Base-by-base conservation (phyloP, 371 early-diverging fungal species). In the Mucor plumbeus region DNA sequence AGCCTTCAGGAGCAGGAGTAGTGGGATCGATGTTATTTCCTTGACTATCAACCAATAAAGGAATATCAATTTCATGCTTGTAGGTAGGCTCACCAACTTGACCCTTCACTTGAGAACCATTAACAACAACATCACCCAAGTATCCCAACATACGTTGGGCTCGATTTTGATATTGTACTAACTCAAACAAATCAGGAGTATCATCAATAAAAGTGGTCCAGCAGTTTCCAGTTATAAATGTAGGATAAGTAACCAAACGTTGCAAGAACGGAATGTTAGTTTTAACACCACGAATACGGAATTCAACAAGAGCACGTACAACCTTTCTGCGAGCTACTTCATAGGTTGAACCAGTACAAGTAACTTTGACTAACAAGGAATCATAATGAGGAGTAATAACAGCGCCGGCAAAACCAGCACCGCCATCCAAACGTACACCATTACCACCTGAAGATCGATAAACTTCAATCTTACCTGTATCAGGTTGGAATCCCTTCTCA, bases 191-290 rank as follows among this genome's bases (percentile, higher is more conserved):
- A 76, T 92, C 91, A 5, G 95, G 96, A 0, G 96, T 92, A 71
- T 97, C 98, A 72, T 97, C 98, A 72, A 97, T 96, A 63, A 96
- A 96, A 13, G 98, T 97, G 17, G 98, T 97, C 97, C 97, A 97
- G 69, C 94, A 87, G 69, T 87, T 85, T 43, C 91, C 94, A 55
- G 79, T 79, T 44, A 89, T 87, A 64, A 94, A 94, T 3, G 88
- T 89, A 13, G 87, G 88, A 78, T 94, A 90, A 3, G 90, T 90
- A 48, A 97, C 78, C 54, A 97, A 83, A 58, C 91, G 87, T 78
- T 92, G 93, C 61, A 98, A 83, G 85, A 97, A 98, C 55, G 91
- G 90, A 76, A 97, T 94, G 79, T 97, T 98, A 70, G 97, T 97
- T 78, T 98, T 95, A 71, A 98, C 91, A 65, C 98, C 98, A 71